Evolutionary conservation across 495 filamentous ascomycete species (phyloP), one percentile per base, ranked within the genome.

Genomic region (Cercophora scortea): DNA sequence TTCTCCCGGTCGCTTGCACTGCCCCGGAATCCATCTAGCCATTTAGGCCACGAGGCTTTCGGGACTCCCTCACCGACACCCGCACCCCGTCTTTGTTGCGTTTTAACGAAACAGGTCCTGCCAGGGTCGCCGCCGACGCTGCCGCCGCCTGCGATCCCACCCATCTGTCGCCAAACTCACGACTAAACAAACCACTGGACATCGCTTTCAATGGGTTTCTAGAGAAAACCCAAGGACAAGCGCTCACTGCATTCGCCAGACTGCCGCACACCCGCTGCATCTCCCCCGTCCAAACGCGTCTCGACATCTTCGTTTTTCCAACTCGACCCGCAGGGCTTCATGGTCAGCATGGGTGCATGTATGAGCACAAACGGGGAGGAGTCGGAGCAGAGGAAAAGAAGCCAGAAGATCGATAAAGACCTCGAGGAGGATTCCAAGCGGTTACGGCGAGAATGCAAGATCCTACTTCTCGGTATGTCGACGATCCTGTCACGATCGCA

Each of bases 391-490:
- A 93, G 88, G 78, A 96, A 95, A 75, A 79, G 83, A 60, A 96
- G 91, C 69, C 89, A 94, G 70, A 83, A 82, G 67, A 98, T 98
- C 61, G 93, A 98, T 68, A 84, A 85, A 64, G 87, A 79, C 60
- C 75, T 98, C 57, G 90, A 96, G 66, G 93, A 97, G 67, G 94
- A 97, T 65, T 89, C 89, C 39, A 84, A 87, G 68, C 80, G 85
- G 65, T 75, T 96, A 77, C 83, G 90, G 60, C 80, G 89, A 71
- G 93, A 98, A 86, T 97, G 93, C 87, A 98, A 98, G 75, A 96
- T 98, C 56, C 75, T 98, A 47, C 73, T 98, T 42, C 76, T 98
- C 52, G 93, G 93, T 97, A 81, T 47, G 84, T 63, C 9, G 32
- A 3, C 15, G 2, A 7, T 19, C 8, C 35, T 42, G 25, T 5